Evolutionary conservation across 164 flowering plant species (phyloP), one percentile per base, ranked within the genome.

Genomic region (Echeveria elegans): DNA sequence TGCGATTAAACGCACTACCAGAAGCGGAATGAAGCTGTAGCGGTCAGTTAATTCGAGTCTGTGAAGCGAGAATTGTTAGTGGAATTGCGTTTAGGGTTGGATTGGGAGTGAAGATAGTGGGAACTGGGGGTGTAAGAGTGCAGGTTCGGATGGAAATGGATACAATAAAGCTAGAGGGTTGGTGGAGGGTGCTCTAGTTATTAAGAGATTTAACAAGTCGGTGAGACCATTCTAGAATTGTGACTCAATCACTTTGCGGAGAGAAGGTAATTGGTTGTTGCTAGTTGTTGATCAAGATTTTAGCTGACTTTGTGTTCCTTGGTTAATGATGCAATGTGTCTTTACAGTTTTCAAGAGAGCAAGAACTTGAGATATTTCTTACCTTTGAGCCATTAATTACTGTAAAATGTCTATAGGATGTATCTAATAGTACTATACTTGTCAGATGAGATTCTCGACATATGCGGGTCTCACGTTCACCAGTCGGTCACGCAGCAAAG

Each of bases 141-240:
- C 47, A 2, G 47, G 47, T 1, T 15, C 47, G 19, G 47, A 43
- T 43, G 66, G 61, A 56, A 56, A 56, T 56, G 61, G 61, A 9
- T 36, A 47, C 45, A 77, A 77, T 64, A 87, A 90, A 69, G 91
- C 85, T 21, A 76, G 82, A 16, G 90, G 97, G 1, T 32, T 84
- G 63, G 81, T 83, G 32, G 96, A 97, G 12, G 96, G 97, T 0
- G 97, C 86, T 5, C 66, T 94, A 69, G 70, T 89, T 59, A 74
- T 94, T 30, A 88, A 83, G 78, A 76, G 84, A 1, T 74, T 94
- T 69, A 89, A 91, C 65, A 89, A 89, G 79, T 84, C 97, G 41
- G 23, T 85, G 98, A 89, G 97, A 94, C 79, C 98, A 94, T 69
- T 76, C 96, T 31, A 77, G 82, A 62, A 45, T 88, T 65, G 95